Percentiles rank a stretch among this genome's conserved stretches.
Evolutionary conservation across 2,329 filamentous ascomycete genomes (phyloP).

Genomic region (Pleurostoma richardsiae): DNA sequence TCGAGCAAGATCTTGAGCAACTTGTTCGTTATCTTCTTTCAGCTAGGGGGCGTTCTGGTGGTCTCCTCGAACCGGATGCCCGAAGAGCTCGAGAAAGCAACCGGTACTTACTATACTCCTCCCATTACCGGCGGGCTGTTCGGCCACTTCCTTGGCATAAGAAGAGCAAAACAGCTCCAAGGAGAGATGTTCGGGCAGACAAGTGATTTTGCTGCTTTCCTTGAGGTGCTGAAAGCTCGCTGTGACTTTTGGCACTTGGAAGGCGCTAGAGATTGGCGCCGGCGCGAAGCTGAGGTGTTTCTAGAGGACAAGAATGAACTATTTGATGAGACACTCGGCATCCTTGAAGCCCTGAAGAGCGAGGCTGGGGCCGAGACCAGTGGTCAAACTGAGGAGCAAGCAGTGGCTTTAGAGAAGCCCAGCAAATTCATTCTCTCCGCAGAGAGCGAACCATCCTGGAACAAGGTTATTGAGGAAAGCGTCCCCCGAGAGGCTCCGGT

Average conservation of each 20-base stretch:
- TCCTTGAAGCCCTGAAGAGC: no score
- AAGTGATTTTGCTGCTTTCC: slow-evolving; percentile 71
- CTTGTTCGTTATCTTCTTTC: slow-evolving; percentile 75
- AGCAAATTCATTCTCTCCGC: slow-evolving; percentile 14
- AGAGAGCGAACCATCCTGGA: slow-evolving; percentile 21
- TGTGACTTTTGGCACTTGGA: slow-evolving; percentile 86
- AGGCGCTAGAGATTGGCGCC: slow-evolving; percentile 65
- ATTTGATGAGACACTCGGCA: no score
- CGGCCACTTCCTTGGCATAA: slow-evolving; percentile 39
- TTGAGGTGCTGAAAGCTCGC: slow-evolving; percentile 70
- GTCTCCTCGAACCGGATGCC: slow-evolving; percentile 82
- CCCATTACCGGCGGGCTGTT: slow-evolving; percentile 48
- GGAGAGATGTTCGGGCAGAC: slow-evolving; percentile 53
- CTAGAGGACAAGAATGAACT: no score
- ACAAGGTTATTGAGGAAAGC: no score
- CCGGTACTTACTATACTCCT: slow-evolving; percentile 62
- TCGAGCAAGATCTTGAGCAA: slow-evolving; percentile 76
- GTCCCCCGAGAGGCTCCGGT: no score
- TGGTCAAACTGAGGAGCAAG: no score
- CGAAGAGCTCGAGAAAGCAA: slow-evolving; percentile 72
- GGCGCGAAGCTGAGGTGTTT: slow-evolving; percentile 34
- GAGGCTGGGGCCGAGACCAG: no score
- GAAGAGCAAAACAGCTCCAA: slow-evolving; percentile 21
- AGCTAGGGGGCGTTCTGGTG: slow-evolving; percentile 73
- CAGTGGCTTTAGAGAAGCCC: no score